Evolutionary conservation across 2,329 filamentous ascomycete species (phyloP).

Genomic region (Herpotrichia juniperi): DNA sequence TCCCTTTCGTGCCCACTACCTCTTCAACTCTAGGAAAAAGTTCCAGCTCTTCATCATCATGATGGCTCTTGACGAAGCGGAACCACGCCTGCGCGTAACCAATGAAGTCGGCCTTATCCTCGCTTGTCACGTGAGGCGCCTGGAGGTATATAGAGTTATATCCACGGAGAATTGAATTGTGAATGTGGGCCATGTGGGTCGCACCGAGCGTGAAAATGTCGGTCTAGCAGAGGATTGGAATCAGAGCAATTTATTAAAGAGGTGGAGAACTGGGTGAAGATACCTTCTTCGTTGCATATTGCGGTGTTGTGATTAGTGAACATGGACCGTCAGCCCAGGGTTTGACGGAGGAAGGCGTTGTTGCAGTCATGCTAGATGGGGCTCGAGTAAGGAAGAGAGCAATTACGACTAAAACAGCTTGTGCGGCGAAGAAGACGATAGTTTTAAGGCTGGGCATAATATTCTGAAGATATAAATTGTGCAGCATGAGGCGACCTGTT

Average conservation of each 20-base stretch:
- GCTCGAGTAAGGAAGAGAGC: background rate
- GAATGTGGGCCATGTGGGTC: constrained; percentile 46
- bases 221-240: constrained; percentile 14
- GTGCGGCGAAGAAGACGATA: background rate
- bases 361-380: constrained; percentile 7
- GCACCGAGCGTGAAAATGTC: constrained; percentile 43
- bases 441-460: background rate
- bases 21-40: constrained; percentile 43
- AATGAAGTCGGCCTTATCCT: constrained; percentile 42
- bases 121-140: constrained; percentile 35
- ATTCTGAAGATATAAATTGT: background rate
- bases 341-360: constrained; percentile 11
- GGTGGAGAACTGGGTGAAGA: background rate
- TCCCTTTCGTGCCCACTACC: constrained; percentile 28
- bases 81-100: constrained; percentile 44
- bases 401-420: background rate
- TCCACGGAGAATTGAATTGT: constrained; percentile 48
- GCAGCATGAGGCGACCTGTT: no score
- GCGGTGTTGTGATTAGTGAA: constrained; percentile 33
- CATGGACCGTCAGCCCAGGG: constrained; percentile 41
- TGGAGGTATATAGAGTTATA: constrained; percentile 51
- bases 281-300: constrained; percentile 35
- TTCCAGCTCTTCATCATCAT: constrained; percentile 44
- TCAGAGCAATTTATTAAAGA: background rate
- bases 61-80: constrained; percentile 42